Conservation (phyloP, 495 filamentous ascomycete genomes). For the Hypoxylon fuscum region DNA sequence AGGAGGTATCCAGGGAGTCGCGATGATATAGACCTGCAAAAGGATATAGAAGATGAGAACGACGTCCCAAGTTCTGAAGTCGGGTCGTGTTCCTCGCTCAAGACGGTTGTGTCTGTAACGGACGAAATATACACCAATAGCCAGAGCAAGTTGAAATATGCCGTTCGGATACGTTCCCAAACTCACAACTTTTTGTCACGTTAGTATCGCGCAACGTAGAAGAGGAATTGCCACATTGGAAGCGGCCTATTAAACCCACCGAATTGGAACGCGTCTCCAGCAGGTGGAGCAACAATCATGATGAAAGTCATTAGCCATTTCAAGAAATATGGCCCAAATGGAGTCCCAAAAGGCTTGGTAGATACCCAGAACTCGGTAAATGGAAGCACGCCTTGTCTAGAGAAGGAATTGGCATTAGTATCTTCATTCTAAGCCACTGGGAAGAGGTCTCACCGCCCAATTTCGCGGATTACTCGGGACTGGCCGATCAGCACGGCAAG, state of each 20-base stretch:
- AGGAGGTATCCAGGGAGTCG: constrained; percentile 74
- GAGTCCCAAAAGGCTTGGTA: constrained; percentile 70
- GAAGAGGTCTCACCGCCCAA: constrained; percentile 53
- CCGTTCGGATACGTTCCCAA: constrained; percentile 61
- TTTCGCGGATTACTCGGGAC: constrained; percentile 68
- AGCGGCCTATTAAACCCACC: constrained; percentile 30
- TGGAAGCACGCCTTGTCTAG: constrained; percentile 71
- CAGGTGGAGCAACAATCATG: constrained; percentile 73
- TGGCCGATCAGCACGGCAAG: constrained; percentile 66
- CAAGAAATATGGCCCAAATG: constrained; percentile 65
- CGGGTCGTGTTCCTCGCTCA: constrained; percentile 48
- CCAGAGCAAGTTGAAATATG: constrained; percentile 64
- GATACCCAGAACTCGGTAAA: constrained; percentile 71
- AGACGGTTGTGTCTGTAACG: constrained; percentile 60
- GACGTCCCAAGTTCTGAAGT: constrained; percentile 64
- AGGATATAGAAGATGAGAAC: constrained; percentile 64
- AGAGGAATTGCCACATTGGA: constrained; percentile 25
- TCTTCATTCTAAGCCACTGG: not conserved
- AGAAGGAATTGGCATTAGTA: not conserved
- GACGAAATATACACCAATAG: constrained; percentile 62
- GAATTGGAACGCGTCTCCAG: constrained; percentile 75
- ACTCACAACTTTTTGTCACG: constrained; percentile 60
- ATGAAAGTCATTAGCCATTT: constrained; percentile 68
- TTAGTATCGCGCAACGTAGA: constrained; percentile 9
- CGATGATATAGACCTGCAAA: constrained; percentile 64